Evolutionary conservation across 1,284 basidiomycete species (phyloP).

Genomic region (Xanthoconium separans): DNA sequence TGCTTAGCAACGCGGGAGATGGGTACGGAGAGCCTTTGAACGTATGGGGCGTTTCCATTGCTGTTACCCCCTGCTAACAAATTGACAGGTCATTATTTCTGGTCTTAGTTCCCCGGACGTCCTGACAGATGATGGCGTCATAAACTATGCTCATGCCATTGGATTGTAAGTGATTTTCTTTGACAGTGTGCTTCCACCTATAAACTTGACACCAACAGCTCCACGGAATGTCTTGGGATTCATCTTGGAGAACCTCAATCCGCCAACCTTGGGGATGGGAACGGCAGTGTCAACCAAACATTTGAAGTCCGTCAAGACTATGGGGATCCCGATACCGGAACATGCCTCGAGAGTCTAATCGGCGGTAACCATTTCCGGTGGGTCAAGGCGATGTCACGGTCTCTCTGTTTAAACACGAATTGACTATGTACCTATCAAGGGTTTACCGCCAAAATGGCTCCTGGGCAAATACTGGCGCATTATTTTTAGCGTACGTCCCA

Average conservation of each 20-base stretch:
- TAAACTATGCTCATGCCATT: slow-evolving; percentile 58
- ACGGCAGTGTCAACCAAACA: slow-evolving; percentile 47
- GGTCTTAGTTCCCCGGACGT: slow-evolving; percentile 54
- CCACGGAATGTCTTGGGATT: slow-evolving; percentile 60
- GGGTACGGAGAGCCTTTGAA: slow-evolving; percentile 60
- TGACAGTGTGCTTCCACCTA: not conserved
- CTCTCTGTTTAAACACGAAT: not conserved
- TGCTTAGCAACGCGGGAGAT: slow-evolving; percentile 48
- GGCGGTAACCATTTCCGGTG: slow-evolving; percentile 70
- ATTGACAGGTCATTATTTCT: slow-evolving; percentile 50
- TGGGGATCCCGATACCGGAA: slow-evolving; percentile 45
- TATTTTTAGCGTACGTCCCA: slow-evolving; percentile 60
- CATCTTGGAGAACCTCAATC: slow-evolving; percentile 57
- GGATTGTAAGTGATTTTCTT: slow-evolving; percentile 46
- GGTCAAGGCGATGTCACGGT: not conserved
- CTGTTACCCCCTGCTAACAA: not conserved
- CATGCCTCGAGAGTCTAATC: slow-evolving; percentile 58
- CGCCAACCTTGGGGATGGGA: slow-evolving; percentile 63
- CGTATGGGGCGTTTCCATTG: slow-evolving; percentile 31
- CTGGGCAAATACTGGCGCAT: slow-evolving; percentile 50
- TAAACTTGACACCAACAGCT: slow-evolving; percentile 38
- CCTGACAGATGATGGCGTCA: slow-evolving; percentile 52
- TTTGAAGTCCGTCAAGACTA: slow-evolving; percentile 61
- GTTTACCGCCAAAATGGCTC: slow-evolving; percentile 59
- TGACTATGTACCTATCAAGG: slow-evolving; percentile 27